phyloP scores from a whole-genome alignment of 2,329 filamentous ascomycete species.

The Hypoxylon sp. region DNA sequence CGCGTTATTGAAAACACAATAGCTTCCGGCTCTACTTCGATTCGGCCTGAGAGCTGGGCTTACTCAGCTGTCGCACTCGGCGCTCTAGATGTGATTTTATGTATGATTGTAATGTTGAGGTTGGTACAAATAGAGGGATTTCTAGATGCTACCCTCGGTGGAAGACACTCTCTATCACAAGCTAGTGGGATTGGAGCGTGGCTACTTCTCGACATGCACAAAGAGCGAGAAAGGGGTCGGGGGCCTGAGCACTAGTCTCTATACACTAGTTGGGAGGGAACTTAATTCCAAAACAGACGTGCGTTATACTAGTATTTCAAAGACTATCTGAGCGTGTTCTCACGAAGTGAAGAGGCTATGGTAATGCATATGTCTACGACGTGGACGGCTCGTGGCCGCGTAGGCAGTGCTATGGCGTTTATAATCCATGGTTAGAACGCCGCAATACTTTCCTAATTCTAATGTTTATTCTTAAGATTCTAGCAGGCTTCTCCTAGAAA shows the following conservation, averaged over 20 bases:
- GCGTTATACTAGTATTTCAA: conserved; percentile 3
- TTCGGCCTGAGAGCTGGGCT: neutral
- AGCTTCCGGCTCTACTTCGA: neutral
- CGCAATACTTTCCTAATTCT: neutral
- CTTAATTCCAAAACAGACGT: conserved; percentile 5
- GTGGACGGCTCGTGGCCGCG: conserved; percentile 10
- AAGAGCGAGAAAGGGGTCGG: neutral
- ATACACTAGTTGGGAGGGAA: neutral
- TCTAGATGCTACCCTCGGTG: neutral
- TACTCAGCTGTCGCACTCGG: neutral
- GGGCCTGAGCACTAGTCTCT: neutral
- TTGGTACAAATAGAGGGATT: neutral
- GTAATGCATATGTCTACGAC: neutral
- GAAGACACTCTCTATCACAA: neutral
- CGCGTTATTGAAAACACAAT: neutral
- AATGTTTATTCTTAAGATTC: neutral
- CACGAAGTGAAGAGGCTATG: neutral
- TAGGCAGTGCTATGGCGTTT: conserved; percentile 7
- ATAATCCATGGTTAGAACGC: conserved; percentile 9
- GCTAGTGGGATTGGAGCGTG: neutral
- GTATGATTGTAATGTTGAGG: neutral
- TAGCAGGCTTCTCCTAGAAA: neutral
- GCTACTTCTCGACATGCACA: neutral
- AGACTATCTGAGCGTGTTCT: neutral
- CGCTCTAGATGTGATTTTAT: neutral